Evolutionary conservation across 2,329 filamentous ascomycete species (phyloP).

Genomic region (Colletotrichum sp.): DNA sequence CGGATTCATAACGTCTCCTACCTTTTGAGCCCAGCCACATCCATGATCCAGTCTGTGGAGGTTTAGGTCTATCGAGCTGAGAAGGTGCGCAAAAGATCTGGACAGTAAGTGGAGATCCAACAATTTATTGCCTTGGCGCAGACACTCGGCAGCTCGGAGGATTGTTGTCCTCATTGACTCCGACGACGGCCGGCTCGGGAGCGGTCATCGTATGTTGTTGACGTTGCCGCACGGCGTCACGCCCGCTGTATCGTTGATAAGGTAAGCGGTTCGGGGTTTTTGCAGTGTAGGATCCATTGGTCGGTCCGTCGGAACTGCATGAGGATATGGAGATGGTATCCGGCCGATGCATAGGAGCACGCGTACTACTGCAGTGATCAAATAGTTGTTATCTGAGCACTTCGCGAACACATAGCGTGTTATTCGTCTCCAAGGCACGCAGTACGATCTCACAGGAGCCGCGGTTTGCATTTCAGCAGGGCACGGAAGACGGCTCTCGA

Average conservation of each 20-base stretch:
- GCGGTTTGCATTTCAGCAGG: neutral
- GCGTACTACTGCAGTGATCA: neutral
- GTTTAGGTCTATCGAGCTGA: neutral
- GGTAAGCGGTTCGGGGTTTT: neutral
- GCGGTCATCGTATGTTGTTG: conserved; percentile 6
- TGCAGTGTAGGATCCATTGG: neutral
- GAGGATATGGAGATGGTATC: neutral
- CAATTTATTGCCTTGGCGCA: neutral
- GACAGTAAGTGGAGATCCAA: neutral
- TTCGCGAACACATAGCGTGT: neutral
- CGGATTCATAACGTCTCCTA: neutral
- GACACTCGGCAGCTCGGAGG: neutral
- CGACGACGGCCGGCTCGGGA: neutral
- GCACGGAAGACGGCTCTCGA: neutral
- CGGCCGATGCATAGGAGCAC: neutral
- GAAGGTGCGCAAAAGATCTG: neutral
- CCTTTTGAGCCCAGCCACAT: neutral
- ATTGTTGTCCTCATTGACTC: neutral
- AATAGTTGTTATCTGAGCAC: neutral
- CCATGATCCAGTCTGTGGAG: neutral
- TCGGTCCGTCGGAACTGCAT: neutral
- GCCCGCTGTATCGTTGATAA: neutral
- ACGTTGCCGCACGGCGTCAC: neutral
- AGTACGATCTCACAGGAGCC: neutral
- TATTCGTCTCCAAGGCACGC: neutral